These are phyloP conservation scores for Protostelium mycophagum DNA, from an alignment of 78 protist species.

Conservation along the genomic window DNA sequence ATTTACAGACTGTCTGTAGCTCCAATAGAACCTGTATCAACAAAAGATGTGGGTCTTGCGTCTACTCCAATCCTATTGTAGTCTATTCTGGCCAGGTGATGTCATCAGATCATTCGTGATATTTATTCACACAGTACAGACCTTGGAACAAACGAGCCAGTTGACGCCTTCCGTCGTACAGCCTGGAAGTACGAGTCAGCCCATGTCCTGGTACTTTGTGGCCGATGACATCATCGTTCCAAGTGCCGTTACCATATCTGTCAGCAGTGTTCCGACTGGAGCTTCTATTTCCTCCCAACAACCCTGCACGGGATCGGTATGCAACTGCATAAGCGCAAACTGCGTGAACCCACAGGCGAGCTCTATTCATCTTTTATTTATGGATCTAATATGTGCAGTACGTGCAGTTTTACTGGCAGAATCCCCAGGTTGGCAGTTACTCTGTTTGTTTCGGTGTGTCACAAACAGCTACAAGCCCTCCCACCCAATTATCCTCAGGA, in stretches of 20 bases:
- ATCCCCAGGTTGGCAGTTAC: not conserved
- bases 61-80: not conserved
- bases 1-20: not conserved
- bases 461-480: not conserved
- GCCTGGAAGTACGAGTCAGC: not conserved
- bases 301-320: not conserved
- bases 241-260: not conserved
- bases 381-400: too few species aligned
- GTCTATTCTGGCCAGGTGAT: too few species aligned
- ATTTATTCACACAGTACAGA: not conserved
- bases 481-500: not conserved
- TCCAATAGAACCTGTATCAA: not conserved
- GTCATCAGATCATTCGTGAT: too few species aligned
- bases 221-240: not conserved
- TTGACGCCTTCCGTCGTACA: not conserved
- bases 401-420: not conserved
- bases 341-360: not conserved
- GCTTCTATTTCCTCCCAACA: not conserved
- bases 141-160: not conserved
- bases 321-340: not conserved
- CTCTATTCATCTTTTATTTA: too few species aligned
- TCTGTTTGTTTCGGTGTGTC: not conserved
- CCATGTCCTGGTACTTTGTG: not conserved
- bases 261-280: not conserved
- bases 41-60: not conserved